These are phyloP conservation scores for Aspergillus sp. DNA, from an alignment of 2,329 filamentous ascomycete species.

Conservation along the genomic window DNA sequence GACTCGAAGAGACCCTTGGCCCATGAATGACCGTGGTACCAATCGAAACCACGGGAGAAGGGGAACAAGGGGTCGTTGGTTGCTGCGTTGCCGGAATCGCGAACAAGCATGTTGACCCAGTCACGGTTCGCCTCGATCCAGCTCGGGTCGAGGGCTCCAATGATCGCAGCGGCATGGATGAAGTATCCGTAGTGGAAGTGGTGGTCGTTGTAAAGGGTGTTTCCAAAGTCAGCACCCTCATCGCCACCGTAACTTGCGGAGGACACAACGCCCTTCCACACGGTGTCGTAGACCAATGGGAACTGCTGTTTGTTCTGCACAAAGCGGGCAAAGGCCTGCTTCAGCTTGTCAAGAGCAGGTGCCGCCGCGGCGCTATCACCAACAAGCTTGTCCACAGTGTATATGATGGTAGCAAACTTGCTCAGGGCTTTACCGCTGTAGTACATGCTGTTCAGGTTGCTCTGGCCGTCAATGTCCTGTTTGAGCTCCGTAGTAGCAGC, in stretches of 20 bases:
- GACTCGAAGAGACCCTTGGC: constrained; percentile 63
- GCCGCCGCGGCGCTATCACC: constrained; percentile 58
- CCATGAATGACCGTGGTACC: constrained; percentile 94
- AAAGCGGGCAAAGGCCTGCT: constrained; percentile 66
- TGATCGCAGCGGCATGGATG: constrained; percentile 79
- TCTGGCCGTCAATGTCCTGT: constrained; percentile 72
- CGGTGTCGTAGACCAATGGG: constrained; percentile 55
- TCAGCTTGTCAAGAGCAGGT: constrained; percentile 61
- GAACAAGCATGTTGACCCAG: constrained; percentile 80
- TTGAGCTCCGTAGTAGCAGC: constrained; percentile 71
- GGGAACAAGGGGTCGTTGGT: constrained; percentile 73
- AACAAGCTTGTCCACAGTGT: constrained; percentile 64
- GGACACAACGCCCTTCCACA: constrained; percentile 80
- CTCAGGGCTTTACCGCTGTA: constrained; percentile 83
- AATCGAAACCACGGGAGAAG: constrained; percentile 81
- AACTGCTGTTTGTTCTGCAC: constrained; percentile 66
- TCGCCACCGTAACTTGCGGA: constrained; percentile 70
- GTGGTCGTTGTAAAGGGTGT: constrained; percentile 70
- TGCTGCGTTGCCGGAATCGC: constrained; percentile 79
- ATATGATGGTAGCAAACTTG: constrained; percentile 71
- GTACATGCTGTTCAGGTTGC: constrained; percentile 83
- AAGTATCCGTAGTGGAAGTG: constrained; percentile 77
- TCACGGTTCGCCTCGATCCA: constrained; percentile 74
- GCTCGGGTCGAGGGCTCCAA: constrained; percentile 71
- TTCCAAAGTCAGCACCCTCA: constrained; percentile 78